Evolutionary conservation across 352 stramenopile genomes (phyloP), one percentile per base, ranked within the genome.

Genomic region (Plasmopara muralis): DNA sequence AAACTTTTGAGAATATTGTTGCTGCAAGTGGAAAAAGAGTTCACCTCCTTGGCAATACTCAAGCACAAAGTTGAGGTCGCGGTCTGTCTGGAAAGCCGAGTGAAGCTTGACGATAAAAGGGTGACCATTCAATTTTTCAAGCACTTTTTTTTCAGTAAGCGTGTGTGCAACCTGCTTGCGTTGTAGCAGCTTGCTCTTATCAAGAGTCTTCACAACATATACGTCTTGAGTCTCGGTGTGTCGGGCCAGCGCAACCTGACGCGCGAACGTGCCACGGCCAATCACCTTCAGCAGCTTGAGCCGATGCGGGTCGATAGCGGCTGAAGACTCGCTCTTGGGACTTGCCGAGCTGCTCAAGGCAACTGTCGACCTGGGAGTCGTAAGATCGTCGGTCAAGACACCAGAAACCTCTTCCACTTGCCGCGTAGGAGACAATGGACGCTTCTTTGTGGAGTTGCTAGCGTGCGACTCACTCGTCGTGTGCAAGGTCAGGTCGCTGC

Each of bases 241-340:
- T 15, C 70, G 70, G 13, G 83, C 83, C 40, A 93, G 61, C 33
- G 83, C 83, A 43, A 93, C 83, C 52, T 93, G 83, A 35, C 82
- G 78, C 15, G 83, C 83, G 53, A 89, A 93, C 20, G 83, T 90
- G 60, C 83, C 83, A 31, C 80, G 83, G 1, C 83, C 83, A 45
- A 93, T 88, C n/a, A 93, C 83, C 47, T 90, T 89, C 47, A 93
- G 72, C 47, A 93, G 63, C 53, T 72, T 81, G 41, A 93, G 66
- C 50, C 89, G 74, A 43, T 80, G 72, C 48, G 77, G 77, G 43
- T 84, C 66, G 43, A 88, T 78, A 7, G 47, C 41, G 6, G 50
- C 41, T 10, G 33, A 28, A 5, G 37, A 33, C 10, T 66, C 45
- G 28, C 45, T 25, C 38, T 25, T 25, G 20, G 20, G 20, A 25